Evolutionary conservation across 2,329 filamentous ascomycete genomes (phyloP).

Genomic region (Anthostomella pinea): DNA sequence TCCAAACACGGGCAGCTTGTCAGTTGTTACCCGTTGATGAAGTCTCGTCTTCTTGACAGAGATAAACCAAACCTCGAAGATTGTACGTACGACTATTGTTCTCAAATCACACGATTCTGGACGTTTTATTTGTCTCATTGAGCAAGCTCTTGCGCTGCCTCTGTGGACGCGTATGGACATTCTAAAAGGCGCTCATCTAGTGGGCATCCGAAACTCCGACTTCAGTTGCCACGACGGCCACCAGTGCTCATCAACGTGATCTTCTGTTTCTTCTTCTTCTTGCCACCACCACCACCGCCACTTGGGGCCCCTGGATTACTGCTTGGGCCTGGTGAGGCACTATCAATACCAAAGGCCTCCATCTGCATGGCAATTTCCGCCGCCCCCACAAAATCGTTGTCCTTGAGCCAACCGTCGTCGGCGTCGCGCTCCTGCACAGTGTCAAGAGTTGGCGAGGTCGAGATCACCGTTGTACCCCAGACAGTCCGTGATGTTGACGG

Average conservation of each 20-base stretch:
- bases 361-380: slow-evolving; percentile 61
- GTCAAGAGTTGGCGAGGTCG: slow-evolving; percentile 54
- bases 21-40: too few relatives aligned
- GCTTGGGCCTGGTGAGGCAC: slow-evolving; percentile 15
- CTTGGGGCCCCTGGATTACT: slow-evolving; percentile 22
- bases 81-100: too few relatives aligned
- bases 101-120: too few relatives aligned
- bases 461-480: slow-evolving; percentile 81
- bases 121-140: too few relatives aligned
- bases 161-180: too few relatives aligned
- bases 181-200: background rate
- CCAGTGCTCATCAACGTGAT: slow-evolving; percentile 70
- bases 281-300: too few relatives aligned
- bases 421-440: slow-evolving; percentile 38
- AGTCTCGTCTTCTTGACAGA: too few relatives aligned
- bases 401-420: slow-evolving; percentile 84
- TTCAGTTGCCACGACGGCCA: slow-evolving; percentile 37
- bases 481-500: slow-evolving; percentile 76
- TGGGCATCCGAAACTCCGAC: background rate
- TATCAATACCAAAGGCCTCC: slow-evolving; percentile 48
- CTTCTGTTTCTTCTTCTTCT: slow-evolving; percentile 71
- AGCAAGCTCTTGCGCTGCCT: too few relatives aligned
- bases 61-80: too few relatives aligned
- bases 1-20: too few relatives aligned
- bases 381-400: slow-evolving; percentile 67